phyloP scores from a whole-genome alignment of 2,329 filamentous ascomycete genomes.

The Aspergillus caelatus region DNA sequence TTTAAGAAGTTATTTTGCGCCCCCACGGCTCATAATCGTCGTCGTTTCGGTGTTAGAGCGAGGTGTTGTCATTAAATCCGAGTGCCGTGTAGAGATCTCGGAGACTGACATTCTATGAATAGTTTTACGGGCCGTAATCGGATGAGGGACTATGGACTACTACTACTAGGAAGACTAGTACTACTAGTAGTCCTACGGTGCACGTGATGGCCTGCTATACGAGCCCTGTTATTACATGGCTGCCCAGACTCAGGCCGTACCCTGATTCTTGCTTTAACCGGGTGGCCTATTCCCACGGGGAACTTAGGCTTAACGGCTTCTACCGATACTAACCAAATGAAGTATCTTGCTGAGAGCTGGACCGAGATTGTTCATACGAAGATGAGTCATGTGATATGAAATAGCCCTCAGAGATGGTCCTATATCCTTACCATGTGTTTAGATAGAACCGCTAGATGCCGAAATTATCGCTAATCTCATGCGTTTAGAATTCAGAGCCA shows the following conservation, averaged over 20 bases:
- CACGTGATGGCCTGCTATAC: not conserved
- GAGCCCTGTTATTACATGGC: not conserved
- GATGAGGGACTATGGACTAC: not conserved
- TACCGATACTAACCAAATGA: not conserved
- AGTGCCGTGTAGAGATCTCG: too few species aligned
- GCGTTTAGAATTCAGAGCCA: not conserved
- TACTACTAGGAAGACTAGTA: too few species aligned
- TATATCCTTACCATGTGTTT: not conserved
- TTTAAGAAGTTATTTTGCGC: not conserved
- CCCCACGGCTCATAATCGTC: not conserved
- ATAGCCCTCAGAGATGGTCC: not conserved
- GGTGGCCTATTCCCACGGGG: not conserved
- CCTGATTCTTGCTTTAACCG: not conserved
- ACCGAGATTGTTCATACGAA: not conserved
- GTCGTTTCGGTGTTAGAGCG: not conserved
- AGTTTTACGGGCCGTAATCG: not conserved
- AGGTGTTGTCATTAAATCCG: not conserved
- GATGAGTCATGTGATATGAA: not conserved
- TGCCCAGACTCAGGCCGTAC: not conserved
- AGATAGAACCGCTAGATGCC: not conserved
- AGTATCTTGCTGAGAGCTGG: not conserved
- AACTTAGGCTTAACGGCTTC: not conserved
- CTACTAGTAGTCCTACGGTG: not conserved
- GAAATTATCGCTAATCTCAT: not conserved
- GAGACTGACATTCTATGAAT: too few species aligned